Base-by-base conservation (phyloP, 2,329 filamentous ascomycete species). In the Phialophora expanda region DNA sequence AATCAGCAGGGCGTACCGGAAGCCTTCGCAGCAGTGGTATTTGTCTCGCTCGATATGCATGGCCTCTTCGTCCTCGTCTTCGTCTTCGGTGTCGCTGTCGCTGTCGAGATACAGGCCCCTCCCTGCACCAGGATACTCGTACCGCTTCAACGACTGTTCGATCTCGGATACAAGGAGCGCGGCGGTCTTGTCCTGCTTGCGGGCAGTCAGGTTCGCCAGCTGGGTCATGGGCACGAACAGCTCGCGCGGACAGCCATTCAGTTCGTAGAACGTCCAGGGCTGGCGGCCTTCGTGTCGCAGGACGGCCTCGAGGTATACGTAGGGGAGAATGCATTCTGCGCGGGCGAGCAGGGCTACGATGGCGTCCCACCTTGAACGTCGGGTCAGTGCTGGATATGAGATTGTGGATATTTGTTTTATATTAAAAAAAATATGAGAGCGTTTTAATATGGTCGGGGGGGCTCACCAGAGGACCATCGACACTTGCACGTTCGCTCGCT, bases 211-310 rank as follows among this genome's bases (percentile, higher is more conserved):
- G 34, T 58, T 58, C 38, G 56, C 56, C 5, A 67, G 26, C 50
- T 67, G 61, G 14, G 32, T 61, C 61, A 67, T 64, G 9, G 61
- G 61, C 3, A 67, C 65, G 28, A 67, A 54, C 2, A 67, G 53
- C 41, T 67, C 56, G 32, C 61, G 61, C 3, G 65, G 65, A 48
- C 61, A 64, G 20, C 65, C 65, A 32, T 64, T 67, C 41, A 67
- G 34, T 26, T 64, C 46, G 57, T 61, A 67, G 53, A 67, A 64
- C 22, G 61, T 62, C 65, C 65, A 67, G 4, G 61, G 57, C n/a
- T 62, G 61, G 4, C 57, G 57, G 9, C 57, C 61, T 55, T 67
- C 65, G 22, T 34, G 48, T 51, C 55, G 50, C 22, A 64, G 54
- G 11, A 67, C 46, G 3, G 65, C 50, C 17, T 67, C 62, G 14